Conservation (phyloP, 2,329 filamentous ascomycete genomes). For the Aureobasidium sp. region DNA sequence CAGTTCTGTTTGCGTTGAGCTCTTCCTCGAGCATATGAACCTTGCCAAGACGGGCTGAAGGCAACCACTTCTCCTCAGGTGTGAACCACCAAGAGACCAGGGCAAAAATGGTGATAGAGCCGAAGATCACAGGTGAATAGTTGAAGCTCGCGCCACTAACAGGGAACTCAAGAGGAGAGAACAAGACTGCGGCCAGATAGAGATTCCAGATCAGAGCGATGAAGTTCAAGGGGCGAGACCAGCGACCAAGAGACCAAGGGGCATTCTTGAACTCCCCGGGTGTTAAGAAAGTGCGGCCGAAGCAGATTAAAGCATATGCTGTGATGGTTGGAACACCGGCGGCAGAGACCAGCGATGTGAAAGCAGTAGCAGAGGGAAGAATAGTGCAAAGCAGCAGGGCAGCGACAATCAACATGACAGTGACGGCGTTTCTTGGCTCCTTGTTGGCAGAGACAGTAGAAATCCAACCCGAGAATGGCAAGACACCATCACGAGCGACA, state of each 20-base stretch:
- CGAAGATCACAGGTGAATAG: slow-evolving; percentile 31
- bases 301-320: slow-evolving; percentile 37
- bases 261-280: slow-evolving; percentile 29
- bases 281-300: slow-evolving; percentile 30
- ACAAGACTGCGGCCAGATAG: slow-evolving; percentile 30
- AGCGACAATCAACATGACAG: slow-evolving; percentile 48
- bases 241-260: slow-evolving; percentile 28
- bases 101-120: slow-evolving; percentile 29
- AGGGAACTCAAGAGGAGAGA: slow-evolving; percentile 30
- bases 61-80: slow-evolving; percentile 30
- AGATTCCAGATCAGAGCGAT: slow-evolving; percentile 32
- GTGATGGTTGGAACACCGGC: slow-evolving; percentile 33
- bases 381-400: slow-evolving; percentile 51
- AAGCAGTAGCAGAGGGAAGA: slow-evolving; percentile 41
- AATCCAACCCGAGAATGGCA: slow-evolving; percentile 52
- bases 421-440: slow-evolving; percentile 52
- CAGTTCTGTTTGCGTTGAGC: slow-evolving; percentile 9
- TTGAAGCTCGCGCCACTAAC: slow-evolving; percentile 28
- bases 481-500: slow-evolving; percentile 52
- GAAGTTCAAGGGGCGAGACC: slow-evolving; percentile 27
- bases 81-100: slow-evolving; percentile 28
- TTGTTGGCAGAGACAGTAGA: slow-evolving; percentile 44
- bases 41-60: slow-evolving; percentile 23
- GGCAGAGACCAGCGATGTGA: slow-evolving; percentile 30
- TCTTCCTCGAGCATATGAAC: slow-evolving; percentile 23